Base-by-base conservation (phyloP, 805 yeast species). In the Barnettozyma californica region DNA sequence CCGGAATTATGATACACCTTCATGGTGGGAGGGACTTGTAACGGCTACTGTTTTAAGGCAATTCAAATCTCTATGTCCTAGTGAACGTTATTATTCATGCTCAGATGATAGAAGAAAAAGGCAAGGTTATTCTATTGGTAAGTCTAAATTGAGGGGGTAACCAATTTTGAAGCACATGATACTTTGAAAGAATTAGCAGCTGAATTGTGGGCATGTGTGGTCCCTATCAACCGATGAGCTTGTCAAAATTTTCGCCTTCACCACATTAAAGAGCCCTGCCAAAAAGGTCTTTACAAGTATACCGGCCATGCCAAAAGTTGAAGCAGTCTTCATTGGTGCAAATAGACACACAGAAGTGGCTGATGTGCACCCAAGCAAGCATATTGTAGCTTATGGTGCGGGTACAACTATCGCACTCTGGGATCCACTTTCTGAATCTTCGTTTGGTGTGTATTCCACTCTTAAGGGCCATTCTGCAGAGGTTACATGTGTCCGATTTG, bases 291-390 rank as follows among this genome's bases (percentile, higher is more conserved):
- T 10, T 13, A 26, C 29, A 10, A 26, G 29, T 8, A 5, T 16
- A 13, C 16, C 33, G 5, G 16, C n/a, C 16, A 59, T 56, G 61
- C 45, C 58, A 1, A 45, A 43, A 29, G 47, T 46, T 1, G 84
- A 81, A 48, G 87, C 85, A 16, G 69, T 82, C 4, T 84, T 85
- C 61, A 70, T 78, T 18, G 95, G 95, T 14, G 89, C 88, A 33
- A 87, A 86, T 61, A 77, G 75, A 51, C 88, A 83, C 56, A 68
- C 80, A 5, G 78, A 75, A 50, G 79, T 76, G 6, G 74, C 82
- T 21, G 90, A 81, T 57, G 76, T 74, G 54, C 70, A 74, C 50
- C 46, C 60, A 0, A 46, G 48, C 1, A 55, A 57, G 10, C 59
- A 68, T 20, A 47, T 76, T 5, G 72, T 85, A 7, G 95, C 94